A percentile compares a stretch with the other conserved stretches of the same genome.
phyloP scores from a whole-genome alignment of 257 asterid species.

The Penstemon barbatus region DNA sequence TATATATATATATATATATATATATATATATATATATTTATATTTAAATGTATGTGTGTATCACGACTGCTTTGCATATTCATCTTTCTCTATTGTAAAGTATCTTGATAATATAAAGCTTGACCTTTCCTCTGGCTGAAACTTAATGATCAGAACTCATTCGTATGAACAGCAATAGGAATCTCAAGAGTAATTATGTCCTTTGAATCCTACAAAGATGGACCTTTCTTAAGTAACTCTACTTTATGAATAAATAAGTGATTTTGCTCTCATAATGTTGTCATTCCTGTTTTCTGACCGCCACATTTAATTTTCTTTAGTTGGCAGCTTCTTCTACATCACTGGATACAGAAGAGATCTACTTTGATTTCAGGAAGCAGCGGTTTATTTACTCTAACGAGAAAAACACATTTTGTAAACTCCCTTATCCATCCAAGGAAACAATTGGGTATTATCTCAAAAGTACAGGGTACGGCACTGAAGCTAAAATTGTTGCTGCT shows the following conservation, averaged over 20 bases:
- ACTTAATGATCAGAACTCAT: no score
- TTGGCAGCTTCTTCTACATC: constrained; percentile 62
- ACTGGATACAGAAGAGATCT: constrained; percentile 68
- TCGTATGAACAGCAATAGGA: background rate
- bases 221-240: constrained; percentile 17
- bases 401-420: constrained; percentile 70
- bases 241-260: constrained; percentile 2
- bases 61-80: constrained; percentile 12
- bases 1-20: background rate
- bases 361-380: constrained; percentile 96
- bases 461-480: constrained; percentile 92
- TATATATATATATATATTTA: background rate
- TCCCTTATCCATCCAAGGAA: constrained; percentile 92
- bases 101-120: constrained; percentile 7
- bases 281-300: constrained; percentile 26
- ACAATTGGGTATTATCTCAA: constrained; percentile 82
- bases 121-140: background rate
- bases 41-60: background rate
- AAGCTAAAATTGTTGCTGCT: constrained; percentile 76
- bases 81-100: background rate
- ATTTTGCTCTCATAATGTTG: background rate
- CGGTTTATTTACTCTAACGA: constrained; percentile 76
- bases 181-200: constrained; percentile 11
- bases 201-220: background rate
- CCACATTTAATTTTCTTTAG: constrained; percentile 43